These are phyloP conservation scores for Penicillium polonicum DNA, from an alignment of 2,329 filamentous ascomycete species.

Conservation along the genomic window DNA sequence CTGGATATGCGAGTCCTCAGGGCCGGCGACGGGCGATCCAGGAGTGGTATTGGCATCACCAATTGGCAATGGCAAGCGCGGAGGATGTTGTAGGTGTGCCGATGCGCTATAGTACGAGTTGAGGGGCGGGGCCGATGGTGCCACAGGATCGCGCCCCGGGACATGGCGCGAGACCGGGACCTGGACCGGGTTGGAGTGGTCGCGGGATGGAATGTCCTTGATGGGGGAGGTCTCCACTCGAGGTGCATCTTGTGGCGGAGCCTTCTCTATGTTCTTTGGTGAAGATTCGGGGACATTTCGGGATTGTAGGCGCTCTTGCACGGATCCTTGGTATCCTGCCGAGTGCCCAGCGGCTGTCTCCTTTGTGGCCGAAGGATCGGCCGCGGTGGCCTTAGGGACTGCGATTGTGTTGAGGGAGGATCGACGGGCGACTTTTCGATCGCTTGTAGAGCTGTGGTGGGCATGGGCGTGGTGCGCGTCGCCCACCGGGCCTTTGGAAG, in stretches of 20 bases:
- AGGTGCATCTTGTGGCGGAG: conserved; percentile 25
- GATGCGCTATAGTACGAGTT: conserved; percentile 49
- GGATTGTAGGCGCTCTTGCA: conserved; percentile 45
- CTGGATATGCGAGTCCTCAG: conserved; percentile 59
- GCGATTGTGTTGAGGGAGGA: conserved; percentile 44
- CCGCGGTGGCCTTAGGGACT: conserved; percentile 40
- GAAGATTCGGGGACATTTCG: conserved; percentile 37
- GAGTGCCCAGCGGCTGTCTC: conserved; percentile 45
- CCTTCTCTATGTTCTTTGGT: conserved; percentile 23
- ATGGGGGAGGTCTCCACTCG: conserved; percentile 21
- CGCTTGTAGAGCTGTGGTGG: conserved; percentile 27
- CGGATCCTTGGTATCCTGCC: conserved; percentile 35
- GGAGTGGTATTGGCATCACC: conserved; percentile 87
- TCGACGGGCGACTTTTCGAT: conserved; percentile 42
- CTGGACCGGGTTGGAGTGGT: conserved; percentile 41
- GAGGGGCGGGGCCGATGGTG: conserved; percentile 46
- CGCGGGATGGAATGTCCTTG: conserved; percentile 31
- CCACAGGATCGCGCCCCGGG: conserved; percentile 33
- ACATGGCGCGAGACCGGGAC: conserved; percentile 36
- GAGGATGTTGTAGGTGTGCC: conserved; percentile 59
- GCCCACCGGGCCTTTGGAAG: conserved; percentile 44
- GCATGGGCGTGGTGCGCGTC: conserved; percentile 31
- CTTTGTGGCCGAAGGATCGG: conserved; percentile 44
- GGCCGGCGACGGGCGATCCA: conserved; percentile 81
- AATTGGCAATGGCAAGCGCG: conserved; percentile 86